Evolutionary conservation across 2,329 filamentous ascomycete genomes (phyloP).

Genomic region (Cladophialophora psammophila): DNA sequence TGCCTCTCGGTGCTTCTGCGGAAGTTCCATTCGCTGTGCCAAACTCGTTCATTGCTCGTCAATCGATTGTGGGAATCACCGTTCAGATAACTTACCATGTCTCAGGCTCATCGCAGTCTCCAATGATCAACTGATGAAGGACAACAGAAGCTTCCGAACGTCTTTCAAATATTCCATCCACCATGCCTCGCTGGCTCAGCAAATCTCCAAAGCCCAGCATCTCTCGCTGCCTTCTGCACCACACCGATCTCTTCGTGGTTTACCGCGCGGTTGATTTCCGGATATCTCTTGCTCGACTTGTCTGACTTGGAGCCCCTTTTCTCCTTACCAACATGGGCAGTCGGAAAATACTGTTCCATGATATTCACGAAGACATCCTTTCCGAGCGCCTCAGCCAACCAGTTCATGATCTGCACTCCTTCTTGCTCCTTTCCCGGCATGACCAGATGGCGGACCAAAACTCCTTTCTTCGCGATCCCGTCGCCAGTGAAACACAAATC

Average conservation of each 20-base stretch:
- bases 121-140: not conserved
- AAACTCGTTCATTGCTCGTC: not conserved
- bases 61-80: not conserved
- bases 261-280: constrained; percentile 78
- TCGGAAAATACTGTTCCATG: constrained; percentile 87
- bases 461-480: constrained; percentile 78
- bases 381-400: constrained; percentile 75
- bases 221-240: constrained; percentile 71
- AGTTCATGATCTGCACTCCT: constrained; percentile 75
- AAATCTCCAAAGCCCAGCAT: constrained; percentile 80
- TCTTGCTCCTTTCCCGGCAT: constrained; percentile 84
- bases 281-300: constrained; percentile 66
- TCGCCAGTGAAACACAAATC: constrained; percentile 83
- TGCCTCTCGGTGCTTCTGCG: not conserved
- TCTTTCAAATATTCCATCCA: constrained; percentile 58
- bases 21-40: not conserved
- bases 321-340: constrained; percentile 80
- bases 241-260: constrained; percentile 69
- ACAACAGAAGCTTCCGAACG: not conserved
- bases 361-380: constrained; percentile 81
- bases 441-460: constrained; percentile 79
- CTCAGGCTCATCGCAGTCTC: not conserved
- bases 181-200: constrained; percentile 68
- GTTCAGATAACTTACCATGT: not conserved
- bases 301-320: constrained; percentile 50